phyloP scores from a whole-genome alignment of 352 stramenopile genomes.

The Lagenidium giganteum region DNA sequence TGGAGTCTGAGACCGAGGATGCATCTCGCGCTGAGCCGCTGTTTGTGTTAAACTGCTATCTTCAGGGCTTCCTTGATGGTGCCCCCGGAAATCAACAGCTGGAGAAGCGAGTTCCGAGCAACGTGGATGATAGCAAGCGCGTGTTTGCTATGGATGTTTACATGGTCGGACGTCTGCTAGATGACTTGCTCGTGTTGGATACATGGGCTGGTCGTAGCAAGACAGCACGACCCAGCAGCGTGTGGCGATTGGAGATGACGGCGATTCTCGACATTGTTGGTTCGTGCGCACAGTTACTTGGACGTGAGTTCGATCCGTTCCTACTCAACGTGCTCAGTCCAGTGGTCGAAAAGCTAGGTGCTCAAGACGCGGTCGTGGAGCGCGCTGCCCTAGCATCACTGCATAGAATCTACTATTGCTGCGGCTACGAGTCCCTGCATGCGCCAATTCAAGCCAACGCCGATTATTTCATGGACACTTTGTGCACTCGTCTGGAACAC shows the following conservation, averaged over 20 bases:
- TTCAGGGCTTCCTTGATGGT: slow-evolving; percentile 25
- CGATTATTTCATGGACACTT: slow-evolving; percentile 84
- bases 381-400: slow-evolving; percentile 64
- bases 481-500: slow-evolving; percentile 65
- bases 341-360: slow-evolving; percentile 81
- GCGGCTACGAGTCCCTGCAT: slow-evolving; percentile 48
- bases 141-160: slow-evolving; percentile 48
- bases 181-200: slow-evolving; percentile 56
- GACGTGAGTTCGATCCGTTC: slow-evolving; percentile 45
- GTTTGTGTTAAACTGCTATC: slow-evolving; percentile 60
- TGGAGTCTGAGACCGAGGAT: slow-evolving; percentile 11
- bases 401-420: slow-evolving; percentile 57
- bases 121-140: too few relatives aligned
- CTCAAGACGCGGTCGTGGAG: slow-evolving; percentile 51
- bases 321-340: slow-evolving; percentile 72
- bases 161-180: slow-evolving; percentile 66
- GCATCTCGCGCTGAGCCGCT: slow-evolving; percentile 31
- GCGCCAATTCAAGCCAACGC: slow-evolving; percentile 75
- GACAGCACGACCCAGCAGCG: not conserved
- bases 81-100: too few relatives aligned
- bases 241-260: slow-evolving; percentile 9
- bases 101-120: too few relatives aligned
- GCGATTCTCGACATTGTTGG: slow-evolving; percentile 75
- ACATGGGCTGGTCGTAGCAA: slow-evolving; percentile 29
- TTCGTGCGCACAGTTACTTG: slow-evolving; percentile 61